These are phyloP conservation scores for Alternaria longipes DNA, from an alignment of 2,329 filamentous ascomycete genomes.

Conservation along the genomic window DNA sequence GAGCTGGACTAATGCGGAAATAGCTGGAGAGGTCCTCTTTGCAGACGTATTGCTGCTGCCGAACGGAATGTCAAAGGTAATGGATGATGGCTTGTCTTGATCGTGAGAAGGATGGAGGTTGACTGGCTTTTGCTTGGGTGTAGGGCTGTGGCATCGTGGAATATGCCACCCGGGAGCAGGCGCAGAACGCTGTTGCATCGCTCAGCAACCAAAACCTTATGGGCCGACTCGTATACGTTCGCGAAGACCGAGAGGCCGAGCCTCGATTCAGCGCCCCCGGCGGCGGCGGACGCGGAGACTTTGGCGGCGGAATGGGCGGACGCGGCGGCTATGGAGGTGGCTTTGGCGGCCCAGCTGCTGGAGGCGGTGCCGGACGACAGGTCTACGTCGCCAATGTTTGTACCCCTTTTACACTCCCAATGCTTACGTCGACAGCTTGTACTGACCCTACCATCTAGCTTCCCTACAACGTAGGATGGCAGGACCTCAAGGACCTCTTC, in stretches of 20 bases:
- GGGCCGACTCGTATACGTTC: constrained; percentile 97
- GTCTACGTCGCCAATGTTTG: constrained; percentile 98
- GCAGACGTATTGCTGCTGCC: constrained; percentile 99
- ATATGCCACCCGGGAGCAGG: constrained; percentile 99
- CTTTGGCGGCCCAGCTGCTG: constrained; percentile 65
- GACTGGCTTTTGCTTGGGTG: constrained; percentile 89
- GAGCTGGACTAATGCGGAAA: constrained; percentile 49
- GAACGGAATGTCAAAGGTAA: constrained; percentile 99
- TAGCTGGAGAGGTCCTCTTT: constrained; percentile 99
- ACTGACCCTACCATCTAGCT: constrained; percentile 68
- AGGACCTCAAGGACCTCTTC: constrained; percentile 98
- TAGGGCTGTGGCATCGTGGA: constrained; percentile 99
- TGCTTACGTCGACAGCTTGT: constrained; percentile 42
- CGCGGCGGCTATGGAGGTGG: constrained; percentile 58
- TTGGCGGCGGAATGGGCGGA: constrained; percentile 49
- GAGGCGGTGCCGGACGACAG: constrained; percentile 78
- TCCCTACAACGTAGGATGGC: constrained; percentile 97
- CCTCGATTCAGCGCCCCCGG: constrained; percentile 87
- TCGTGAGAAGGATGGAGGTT: constrained; percentile 92
- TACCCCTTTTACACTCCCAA: constrained; percentile 54
- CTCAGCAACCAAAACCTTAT: constrained; percentile 99
- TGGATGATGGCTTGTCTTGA: constrained; percentile 86
- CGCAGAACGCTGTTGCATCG: constrained; percentile 94
- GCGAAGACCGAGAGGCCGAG: constrained; percentile 98
- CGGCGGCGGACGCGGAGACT: constrained; percentile 62